Base-by-base conservation (phyloP, 345 rosid species). In the Moringa oleifera region DNA sequence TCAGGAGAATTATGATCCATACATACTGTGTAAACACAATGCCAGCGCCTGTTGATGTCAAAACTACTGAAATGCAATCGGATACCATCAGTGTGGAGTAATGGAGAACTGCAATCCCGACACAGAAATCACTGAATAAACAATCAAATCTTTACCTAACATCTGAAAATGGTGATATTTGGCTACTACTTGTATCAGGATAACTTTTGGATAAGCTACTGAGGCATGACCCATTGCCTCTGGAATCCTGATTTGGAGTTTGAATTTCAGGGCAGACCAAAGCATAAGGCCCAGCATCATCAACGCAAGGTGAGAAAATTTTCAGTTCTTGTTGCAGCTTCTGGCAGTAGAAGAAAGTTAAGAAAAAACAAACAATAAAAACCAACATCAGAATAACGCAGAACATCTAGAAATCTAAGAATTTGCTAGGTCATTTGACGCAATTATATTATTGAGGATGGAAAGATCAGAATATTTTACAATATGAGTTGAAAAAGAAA, bases 21-120 rank as follows among this genome's bases (percentile, higher is more conserved):
- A 69, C 88, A 82, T 18, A 90, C 97, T 17, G 81, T 90, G 67
- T 90, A 87, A 69, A 87, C 79, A 0, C 78, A 81, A 66, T 68
- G 79, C 95, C 95, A 90, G 33, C 72, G 81, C 28, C 73, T 81
- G 65, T 83, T 81, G 66, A 61, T 71, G 52, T 73, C 67, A 63
- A 73, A 73, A 73, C 70, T 60, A 68, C 75, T 68, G 67, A 70
- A 58, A 62, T 57, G 52, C 8, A 22, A 59, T 63, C 53, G 63
- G 45, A 77, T 24, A 68, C 19, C 62, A 21, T 62, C 59, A 67
- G 66, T 47, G 53, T 63, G 55, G n/a, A 49, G 54, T 18, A 37
- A 58, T 37, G 46, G n/a, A 69, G 66, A 23, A 57, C 24, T 16
- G 58, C 51, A 55, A 25, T 23, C 23, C 16, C 11, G 19, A 57